Evolutionary conservation across 2,329 filamentous ascomycete genomes (phyloP).

Genomic region (Tolypocladium sp.): DNA sequence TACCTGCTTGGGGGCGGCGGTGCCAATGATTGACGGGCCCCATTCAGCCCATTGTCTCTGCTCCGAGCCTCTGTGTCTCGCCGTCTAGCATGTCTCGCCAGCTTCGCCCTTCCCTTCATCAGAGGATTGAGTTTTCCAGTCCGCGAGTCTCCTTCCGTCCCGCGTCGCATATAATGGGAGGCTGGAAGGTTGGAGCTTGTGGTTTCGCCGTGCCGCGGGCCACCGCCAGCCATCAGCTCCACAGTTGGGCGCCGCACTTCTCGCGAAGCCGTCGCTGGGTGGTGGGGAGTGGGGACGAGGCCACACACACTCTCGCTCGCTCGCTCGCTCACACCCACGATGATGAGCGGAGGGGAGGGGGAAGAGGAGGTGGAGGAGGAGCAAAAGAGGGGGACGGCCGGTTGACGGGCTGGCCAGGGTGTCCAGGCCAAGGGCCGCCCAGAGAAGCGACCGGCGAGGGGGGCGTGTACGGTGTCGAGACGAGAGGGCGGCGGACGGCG

Average conservation of each 20-base stretch:
- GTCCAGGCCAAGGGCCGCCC: neutral
- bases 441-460: neutral
- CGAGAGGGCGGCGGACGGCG: neutral
- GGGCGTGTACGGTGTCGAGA: constrained; percentile 1
- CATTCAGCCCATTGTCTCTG: neutral
- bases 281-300: neutral
- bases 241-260: constrained; percentile 1
- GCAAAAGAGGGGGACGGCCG: neutral
- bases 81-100: neutral
- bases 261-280: neutral
- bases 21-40: neutral
- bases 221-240: constrained; percentile 1
- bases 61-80: neutral
- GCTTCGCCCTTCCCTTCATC: neutral
- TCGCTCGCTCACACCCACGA: neutral
- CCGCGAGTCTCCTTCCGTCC: neutral
- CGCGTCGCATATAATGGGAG: neutral
- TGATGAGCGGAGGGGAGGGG: neutral
- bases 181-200: neutral
- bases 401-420: neutral
- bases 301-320: neutral
- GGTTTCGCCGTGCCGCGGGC: neutral
- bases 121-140: neutral
- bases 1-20: neutral
- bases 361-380: neutral